Base-by-base conservation (phyloP, 768 basidiomycete genomes). In the Collybia sp. region DNA sequence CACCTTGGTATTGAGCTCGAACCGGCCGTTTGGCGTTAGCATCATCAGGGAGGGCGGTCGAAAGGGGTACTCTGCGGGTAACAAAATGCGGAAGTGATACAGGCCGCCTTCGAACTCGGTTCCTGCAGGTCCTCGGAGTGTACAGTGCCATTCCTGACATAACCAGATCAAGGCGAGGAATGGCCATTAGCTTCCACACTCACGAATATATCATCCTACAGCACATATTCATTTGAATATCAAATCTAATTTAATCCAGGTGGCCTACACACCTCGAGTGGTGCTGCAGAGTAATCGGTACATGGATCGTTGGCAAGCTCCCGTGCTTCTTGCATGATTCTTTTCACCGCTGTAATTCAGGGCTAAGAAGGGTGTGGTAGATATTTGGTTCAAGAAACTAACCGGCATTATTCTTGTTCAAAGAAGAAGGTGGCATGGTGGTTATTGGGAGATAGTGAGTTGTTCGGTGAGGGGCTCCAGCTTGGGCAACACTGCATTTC, bases 21-120 rank as follows among this genome's bases (percentile, higher is more conserved):
- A 98, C 39, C 95, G 80, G n/a, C 95, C 95, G 53, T 88, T 95
- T 5, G 95, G 95, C 11, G 94, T 98, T 39, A 97, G 81, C 72
- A 97, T 81, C 82, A 94, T 88, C 59, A 97, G 83, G 40, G 93
- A 91, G 17, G 95, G 95, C 30, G 95, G 93, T 50, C 92, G 83
- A 70, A 98, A 96, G 30, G 95, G 95, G 63, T 98, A 97, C 70
- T 93, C 90, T 44, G 93, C 84, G 11, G 94, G 93, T 6, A 96
- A 71, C 19, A 90, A 66, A 57, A 95, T 86, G 46, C 93, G 83
- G 63, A 96, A 86, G 67, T 97, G 95, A 68, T 98, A 98, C n/a
- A 96, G 68, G 38, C 94, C 95, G 44, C 90, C 92, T 63, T 92
- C 89, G 51, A 87, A 98, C 61, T 97, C 93, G 32, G 92, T 93